Evolutionary conservation across 2,329 filamentous ascomycete species (phyloP), one percentile per base, ranked within the genome.

Genomic region (Venturia oleaginea): DNA sequence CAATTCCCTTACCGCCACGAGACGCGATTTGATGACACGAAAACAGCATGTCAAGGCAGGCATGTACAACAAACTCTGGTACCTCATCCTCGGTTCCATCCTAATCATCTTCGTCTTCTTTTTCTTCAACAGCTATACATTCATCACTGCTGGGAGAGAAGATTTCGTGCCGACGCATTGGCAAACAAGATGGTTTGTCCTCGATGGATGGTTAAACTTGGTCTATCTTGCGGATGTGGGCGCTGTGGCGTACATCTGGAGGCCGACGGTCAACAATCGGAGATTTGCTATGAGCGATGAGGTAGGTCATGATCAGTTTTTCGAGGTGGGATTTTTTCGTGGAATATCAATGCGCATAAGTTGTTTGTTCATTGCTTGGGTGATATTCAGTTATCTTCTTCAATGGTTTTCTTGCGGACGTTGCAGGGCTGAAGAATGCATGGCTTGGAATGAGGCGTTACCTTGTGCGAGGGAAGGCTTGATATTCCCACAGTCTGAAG

Each of bases 1-100:
- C 68, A 97, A 97, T 79, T 95, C 92, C 27, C 83, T 99, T 65
- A 96, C 93, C 75, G 82, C 88, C 65, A 99, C 94, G 0, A 93
- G 97, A 79, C 97, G 97, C 77, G 93, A 97, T 71, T 83, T 99
- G n/a, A 84, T 89, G 64, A 91, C 96, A 72, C 88, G 94, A 68
- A 97, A 96, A 77, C 94, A 99, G 77, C 88, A 90, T 70, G 88
- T 89, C 70, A 99, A 99, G 75, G 91, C 92, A 59, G 77, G 85
- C 76, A 99, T 99, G 95, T 99, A 97, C 78, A 92, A 90, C 78
- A 96, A 95, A 76, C 85, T 99, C 17, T 99, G 95, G 92, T 99
- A 92, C 92, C 93, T 91, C 75, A 96, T 99, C 66, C 82, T 99
- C 57, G 81, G 85, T 68, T 96, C 90, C 74, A 96, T 99, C 73